Evolutionary conservation across 768 basidiomycete genomes (phyloP), one percentile per base, ranked within the genome.

Genomic region (Boletus patriciae): DNA sequence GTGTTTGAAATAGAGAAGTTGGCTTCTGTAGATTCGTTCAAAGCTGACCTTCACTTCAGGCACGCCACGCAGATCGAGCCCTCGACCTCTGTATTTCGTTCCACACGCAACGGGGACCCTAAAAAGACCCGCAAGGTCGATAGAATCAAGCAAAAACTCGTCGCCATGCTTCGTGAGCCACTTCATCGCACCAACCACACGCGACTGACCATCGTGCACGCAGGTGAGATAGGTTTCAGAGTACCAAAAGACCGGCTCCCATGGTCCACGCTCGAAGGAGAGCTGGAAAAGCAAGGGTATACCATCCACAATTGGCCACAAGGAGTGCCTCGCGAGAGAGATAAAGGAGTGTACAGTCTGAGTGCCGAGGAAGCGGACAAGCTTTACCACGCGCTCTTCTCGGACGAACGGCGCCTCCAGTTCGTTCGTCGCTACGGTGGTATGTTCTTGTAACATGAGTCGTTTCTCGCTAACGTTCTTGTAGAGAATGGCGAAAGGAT

Each of bases 121-220:
- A 23, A 45, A 15, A 42, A 29, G 15, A 31, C 9, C 7, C 23
- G 19, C n/a, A 59, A 50, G 54, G 42, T 60, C 5, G 23, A 57
- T 16, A 4, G 41, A 34, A 54, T 59, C 38, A 46, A 50, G 42
- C 19, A 47, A 13, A 36, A 21, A 13, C 50, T 59, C 7, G 21
- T 55, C 10, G 13, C 46, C 3, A 58, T 61, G 59, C 60, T 58
- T 46, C 34, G 56, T 58, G 10, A 38, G 55, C 42, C 7, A n/a
- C 33, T 19, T 11, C 7, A 1, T 27, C 8, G 12, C 16, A 21
- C 6, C 15, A 25, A 23, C 38, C 13, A 19, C 8, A 3, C 4
- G 9, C 10, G 4, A n/a, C n/a, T 8, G 4, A 40, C 38, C 2
- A n/a, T 9, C 18, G 18, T 4, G 38, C 18, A 8, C 25, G n/a